A percentile compares a stretch with the other conserved stretches of the same genome.
Conservation (phyloP, 306 rosid species). For the Pterocarpus santalinus region DNA sequence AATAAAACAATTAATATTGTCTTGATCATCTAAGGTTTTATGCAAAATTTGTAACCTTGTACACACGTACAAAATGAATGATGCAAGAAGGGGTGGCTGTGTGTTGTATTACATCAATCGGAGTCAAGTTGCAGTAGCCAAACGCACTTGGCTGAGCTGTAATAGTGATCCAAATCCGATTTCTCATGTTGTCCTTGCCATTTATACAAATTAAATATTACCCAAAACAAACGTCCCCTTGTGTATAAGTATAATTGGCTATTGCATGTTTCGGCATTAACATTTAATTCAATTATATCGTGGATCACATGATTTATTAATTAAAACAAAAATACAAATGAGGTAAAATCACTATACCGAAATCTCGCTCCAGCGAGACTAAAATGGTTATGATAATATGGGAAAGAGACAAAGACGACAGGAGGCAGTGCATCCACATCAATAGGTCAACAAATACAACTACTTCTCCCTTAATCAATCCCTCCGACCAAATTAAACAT, state of each 20-base stretch:
- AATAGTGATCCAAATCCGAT: conserved; percentile 26
- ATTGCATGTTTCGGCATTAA: background rate
- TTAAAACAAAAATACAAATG: background rate
- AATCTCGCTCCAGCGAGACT: background rate
- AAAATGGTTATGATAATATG: background rate
- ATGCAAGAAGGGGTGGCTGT: background rate
- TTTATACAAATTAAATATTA: background rate
- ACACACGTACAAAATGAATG: background rate
- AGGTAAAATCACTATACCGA: background rate
- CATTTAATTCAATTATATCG: background rate
- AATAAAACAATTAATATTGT: background rate
- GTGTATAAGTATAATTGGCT: background rate
- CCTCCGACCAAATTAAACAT: background rate
- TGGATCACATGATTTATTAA: background rate
- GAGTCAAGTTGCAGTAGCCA: too few relatives aligned
- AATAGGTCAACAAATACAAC: conserved; percentile 5
- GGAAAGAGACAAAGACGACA: background rate
- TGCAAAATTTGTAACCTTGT: background rate
- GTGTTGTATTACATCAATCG: too few relatives aligned
- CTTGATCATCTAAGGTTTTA: too few relatives aligned
- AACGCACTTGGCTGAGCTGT: background rate
- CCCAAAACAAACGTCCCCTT: background rate
- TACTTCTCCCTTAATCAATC: background rate
- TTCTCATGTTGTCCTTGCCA: background rate
- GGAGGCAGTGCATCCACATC: background rate